These are phyloP conservation scores for Pseudonectria buxi DNA, from an alignment of 2,329 filamentous ascomycete genomes.

Conservation along the genomic window DNA sequence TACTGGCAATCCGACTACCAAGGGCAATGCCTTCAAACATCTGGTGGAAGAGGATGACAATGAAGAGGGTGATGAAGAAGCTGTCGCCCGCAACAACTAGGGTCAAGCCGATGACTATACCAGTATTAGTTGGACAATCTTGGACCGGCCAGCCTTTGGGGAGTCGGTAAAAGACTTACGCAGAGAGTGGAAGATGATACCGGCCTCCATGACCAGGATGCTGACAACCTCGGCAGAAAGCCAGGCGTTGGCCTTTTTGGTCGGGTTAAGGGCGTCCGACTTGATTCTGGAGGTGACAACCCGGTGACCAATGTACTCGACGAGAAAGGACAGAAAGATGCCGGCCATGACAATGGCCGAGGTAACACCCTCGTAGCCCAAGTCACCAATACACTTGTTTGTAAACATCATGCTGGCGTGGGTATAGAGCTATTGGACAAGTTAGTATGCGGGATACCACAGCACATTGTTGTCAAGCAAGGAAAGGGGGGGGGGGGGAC, in stretches of 20 bases:
- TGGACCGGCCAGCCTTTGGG: not conserved
- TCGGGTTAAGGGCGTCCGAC: slow-evolving; percentile 16
- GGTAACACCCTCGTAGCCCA: slow-evolving; percentile 63
- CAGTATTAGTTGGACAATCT: slow-evolving; percentile 1
- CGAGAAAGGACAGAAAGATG: slow-evolving; percentile 63
- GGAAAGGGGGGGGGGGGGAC: slow-evolving; percentile 17
- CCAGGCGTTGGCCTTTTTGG: slow-evolving; percentile 18
- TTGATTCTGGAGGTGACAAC: slow-evolving; percentile 38
- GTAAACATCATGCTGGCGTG: slow-evolving; percentile 67
- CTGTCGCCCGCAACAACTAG: slow-evolving; percentile 53
- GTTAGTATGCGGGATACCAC: not conserved
- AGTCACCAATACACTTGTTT: slow-evolving; percentile 59
- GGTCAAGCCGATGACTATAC: slow-evolving; percentile 54
- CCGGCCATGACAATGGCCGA: slow-evolving; percentile 69
- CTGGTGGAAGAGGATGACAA: slow-evolving; percentile 71
- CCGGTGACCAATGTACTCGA: slow-evolving; percentile 61
- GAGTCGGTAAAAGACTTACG: slow-evolving; percentile 44
- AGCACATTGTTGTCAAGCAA: not conserved
- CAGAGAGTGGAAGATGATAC: slow-evolving; percentile 69
- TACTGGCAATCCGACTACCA: slow-evolving; percentile 60
- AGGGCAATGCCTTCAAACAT: slow-evolving; percentile 73
- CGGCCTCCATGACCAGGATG: slow-evolving; percentile 64
- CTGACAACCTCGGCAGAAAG: slow-evolving; percentile 45
- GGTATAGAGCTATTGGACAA: slow-evolving; percentile 54
- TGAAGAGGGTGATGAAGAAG: slow-evolving; percentile 50